Evolutionary conservation across 768 basidiomycete genomes (phyloP).

Genomic region (Tremella mesenterica): DNA sequence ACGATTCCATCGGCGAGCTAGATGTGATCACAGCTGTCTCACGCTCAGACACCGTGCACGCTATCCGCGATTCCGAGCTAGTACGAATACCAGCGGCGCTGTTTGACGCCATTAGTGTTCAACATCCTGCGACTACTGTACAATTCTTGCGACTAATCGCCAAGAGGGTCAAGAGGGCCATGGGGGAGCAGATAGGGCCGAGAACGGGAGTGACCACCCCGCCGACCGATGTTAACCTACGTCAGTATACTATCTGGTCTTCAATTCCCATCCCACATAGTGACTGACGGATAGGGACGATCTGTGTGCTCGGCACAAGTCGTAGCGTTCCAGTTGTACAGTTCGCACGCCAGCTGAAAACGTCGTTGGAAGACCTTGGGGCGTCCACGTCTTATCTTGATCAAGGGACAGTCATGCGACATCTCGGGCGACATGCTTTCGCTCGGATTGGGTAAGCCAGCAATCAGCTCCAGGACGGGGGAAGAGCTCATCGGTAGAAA

Average conservation of each 20-base stretch:
- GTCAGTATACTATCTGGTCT: constrained; percentile 9
- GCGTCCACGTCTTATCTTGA: constrained; percentile 86
- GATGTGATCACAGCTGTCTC: constrained; percentile 90
- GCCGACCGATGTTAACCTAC: constrained; percentile 28
- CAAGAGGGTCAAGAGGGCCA: constrained; percentile 74
- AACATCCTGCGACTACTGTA: constrained; percentile 44
- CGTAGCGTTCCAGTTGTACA: constrained; percentile 79
- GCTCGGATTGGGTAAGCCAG: constrained; percentile 64
- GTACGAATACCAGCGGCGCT: constrained; percentile 94
- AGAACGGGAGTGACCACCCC: neutral
- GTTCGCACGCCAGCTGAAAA: constrained; percentile 80
- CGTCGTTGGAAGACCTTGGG: constrained; percentile 84
- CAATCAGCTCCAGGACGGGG: neutral
- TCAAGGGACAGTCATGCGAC: constrained; percentile 82
- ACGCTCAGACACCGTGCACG: constrained; percentile 84
- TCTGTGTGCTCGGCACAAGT: constrained; percentile 80
- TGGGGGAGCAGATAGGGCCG: constrained; percentile 45
- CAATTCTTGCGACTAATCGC: constrained; percentile 57
- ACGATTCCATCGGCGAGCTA: constrained; percentile 91
- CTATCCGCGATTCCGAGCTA: constrained; percentile 94
- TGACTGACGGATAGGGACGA: constrained; percentile 50
- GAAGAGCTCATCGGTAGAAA: constrained; percentile 46
- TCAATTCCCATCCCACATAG: too few relatives aligned
- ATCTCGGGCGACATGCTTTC: constrained; percentile 90
- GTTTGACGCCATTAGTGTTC: constrained; percentile 75